phyloP scores from a whole-genome alignment of 148 eudicot genomes.

The Talinum fruticosum region DNA sequence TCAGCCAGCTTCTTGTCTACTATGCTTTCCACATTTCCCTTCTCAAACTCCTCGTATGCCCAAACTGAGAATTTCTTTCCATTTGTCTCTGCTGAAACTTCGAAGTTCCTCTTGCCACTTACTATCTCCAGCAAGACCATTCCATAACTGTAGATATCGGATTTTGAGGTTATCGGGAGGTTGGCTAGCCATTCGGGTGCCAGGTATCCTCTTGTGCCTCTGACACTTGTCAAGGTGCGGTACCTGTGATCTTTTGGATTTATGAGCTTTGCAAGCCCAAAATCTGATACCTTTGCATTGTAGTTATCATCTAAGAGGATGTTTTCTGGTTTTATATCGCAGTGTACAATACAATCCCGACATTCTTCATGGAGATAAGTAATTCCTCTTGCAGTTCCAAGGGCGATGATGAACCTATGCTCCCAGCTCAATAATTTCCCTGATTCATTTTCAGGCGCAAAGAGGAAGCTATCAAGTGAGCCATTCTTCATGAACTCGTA shows the following conservation, averaged over 20 bases:
- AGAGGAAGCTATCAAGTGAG: constrained; percentile 69
- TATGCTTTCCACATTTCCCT: constrained; percentile 51
- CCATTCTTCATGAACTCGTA: constrained; percentile 88
- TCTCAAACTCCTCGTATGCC: constrained; percentile 80
- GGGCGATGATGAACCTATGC: constrained; percentile 53
- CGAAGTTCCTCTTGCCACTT: constrained; percentile 78
- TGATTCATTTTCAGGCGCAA: constrained; percentile 34
- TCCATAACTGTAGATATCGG: constrained; percentile 83
- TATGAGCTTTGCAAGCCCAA: constrained; percentile 81
- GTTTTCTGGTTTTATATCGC: constrained; percentile 91
- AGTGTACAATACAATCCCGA: constrained; percentile 81
- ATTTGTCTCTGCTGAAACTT: constrained; percentile 53
- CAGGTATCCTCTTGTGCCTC: constrained; percentile 89
- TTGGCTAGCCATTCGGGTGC: constrained; percentile 95
- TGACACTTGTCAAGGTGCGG: constrained; percentile 58
- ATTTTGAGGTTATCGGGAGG: constrained; percentile 73
- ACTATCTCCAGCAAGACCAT: constrained; percentile 80
- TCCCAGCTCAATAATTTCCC: constrained; percentile 60
- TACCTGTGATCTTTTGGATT: constrained; percentile 61
- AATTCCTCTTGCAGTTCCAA: constrained; percentile 82
- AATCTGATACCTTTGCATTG: constrained; percentile 79
- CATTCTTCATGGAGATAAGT: constrained; percentile 93
- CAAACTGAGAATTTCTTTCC: constrained; percentile 59
- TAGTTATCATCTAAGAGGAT: constrained; percentile 71
- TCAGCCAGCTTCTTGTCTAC: constrained; percentile 49